These are phyloP conservation scores for Nemania serpens DNA, from an alignment of 2,329 filamentous ascomycete species.

Conservation along the genomic window DNA sequence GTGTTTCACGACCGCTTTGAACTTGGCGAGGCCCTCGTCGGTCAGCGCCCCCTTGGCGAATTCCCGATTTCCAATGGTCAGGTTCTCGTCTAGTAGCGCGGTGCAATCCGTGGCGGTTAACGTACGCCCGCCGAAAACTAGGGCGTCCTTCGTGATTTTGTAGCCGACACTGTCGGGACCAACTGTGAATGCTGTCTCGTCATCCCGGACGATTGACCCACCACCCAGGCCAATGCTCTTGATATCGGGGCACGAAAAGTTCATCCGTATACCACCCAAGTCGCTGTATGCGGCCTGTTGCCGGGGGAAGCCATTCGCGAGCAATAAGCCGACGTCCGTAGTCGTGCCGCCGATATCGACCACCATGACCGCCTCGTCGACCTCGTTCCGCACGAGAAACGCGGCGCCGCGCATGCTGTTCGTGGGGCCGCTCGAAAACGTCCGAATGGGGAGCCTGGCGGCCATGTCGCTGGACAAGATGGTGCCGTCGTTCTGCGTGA, in stretches of 20 bases:
- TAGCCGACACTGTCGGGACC: constrained; percentile 68
- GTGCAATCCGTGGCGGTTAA: constrained; percentile 64
- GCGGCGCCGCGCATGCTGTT: constrained; percentile 68
- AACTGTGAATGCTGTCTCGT: constrained; percentile 47
- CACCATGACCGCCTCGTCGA: constrained; percentile 56
- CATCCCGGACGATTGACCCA: constrained; percentile 57
- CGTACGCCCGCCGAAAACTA: constrained; percentile 60
- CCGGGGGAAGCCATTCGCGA: constrained; percentile 65
- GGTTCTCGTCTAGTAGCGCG: constrained; percentile 40
- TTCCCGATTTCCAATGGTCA: constrained; percentile 49
- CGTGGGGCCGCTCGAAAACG: constrained; percentile 66
- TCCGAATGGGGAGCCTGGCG: constrained; percentile 61
- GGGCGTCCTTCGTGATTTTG: constrained; percentile 56
- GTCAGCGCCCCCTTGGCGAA: constrained; percentile 27
- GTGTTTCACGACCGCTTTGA: constrained; percentile 33
- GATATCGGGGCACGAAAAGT: constrained; percentile 62
- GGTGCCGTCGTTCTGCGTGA: constrained; percentile 69
- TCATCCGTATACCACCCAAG: constrained; percentile 66
- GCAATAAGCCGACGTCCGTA: constrained; percentile 64
- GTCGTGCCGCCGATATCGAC: constrained; percentile 72
- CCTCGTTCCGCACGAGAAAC: constrained; percentile 52
- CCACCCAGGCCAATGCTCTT: constrained; percentile 65
- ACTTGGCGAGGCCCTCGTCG: constrained; percentile 38
- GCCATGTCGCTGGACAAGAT: constrained; percentile 59
- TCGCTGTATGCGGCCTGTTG: constrained; percentile 66